Conservation (phyloP, 2,329 filamentous ascomycete species). For the Ambrosiella cleistominuta region DNA sequence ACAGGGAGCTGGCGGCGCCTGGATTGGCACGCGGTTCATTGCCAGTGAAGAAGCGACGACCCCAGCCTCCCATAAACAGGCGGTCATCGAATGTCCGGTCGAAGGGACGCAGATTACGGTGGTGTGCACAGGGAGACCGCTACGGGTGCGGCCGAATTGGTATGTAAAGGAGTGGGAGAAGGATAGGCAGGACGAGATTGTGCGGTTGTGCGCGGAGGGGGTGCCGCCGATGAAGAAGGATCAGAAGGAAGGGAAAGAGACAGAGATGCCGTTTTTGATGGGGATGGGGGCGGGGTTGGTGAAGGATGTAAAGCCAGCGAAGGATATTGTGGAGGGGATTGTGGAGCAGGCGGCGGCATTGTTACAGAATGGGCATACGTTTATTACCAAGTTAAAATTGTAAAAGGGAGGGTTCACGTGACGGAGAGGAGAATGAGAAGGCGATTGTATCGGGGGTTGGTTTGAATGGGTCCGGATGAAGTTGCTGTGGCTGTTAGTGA, state of each 20-base stretch:
- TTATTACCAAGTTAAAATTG: constrained; percentile 34
- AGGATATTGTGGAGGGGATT: constrained; percentile 80
- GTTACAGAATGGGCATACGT: constrained; percentile 43
- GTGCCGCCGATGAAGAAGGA: constrained; percentile 71
- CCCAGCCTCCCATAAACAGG: constrained; percentile 65
- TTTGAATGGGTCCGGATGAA: no score
- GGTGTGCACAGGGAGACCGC: constrained; percentile 63
- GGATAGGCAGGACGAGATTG: constrained; percentile 50
- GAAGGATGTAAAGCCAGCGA: constrained; percentile 59
- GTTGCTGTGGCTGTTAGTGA: no score
- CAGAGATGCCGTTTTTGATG: constrained; percentile 83
- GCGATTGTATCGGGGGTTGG: no score
- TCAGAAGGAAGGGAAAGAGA: constrained; percentile 61
- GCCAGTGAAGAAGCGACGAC: constrained; percentile 67
- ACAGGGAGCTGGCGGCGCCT: constrained; percentile 75
- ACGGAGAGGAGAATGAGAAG: not conserved
- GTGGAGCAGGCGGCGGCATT: constrained; percentile 55
- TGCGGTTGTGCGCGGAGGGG: constrained; percentile 55
- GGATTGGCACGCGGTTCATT: constrained; percentile 89
- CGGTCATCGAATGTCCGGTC: constrained; percentile 62
- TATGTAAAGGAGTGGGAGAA: constrained; percentile 72
- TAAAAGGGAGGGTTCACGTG: constrained; percentile 17
- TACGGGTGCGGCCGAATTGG: constrained; percentile 66
- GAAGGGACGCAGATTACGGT: constrained; percentile 69
- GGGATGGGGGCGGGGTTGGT: constrained; percentile 79